Evolutionary conservation across 306 rosid species (phyloP).

Genomic region (Quillaja saponaria): DNA sequence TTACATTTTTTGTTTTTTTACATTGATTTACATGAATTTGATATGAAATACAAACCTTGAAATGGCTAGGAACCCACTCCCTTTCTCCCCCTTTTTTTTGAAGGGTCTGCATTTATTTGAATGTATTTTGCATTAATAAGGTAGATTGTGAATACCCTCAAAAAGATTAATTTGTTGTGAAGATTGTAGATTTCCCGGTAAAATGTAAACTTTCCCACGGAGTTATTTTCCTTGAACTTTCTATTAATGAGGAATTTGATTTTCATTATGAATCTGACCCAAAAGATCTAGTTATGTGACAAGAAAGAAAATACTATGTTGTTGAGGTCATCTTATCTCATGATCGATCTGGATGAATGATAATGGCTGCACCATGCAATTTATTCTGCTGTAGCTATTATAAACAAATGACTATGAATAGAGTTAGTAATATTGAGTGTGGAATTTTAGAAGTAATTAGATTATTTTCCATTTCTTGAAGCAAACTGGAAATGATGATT

Average conservation of each 20-base stretch:
- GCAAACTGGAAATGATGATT: too few relatives aligned
- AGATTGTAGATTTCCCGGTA: not conserved
- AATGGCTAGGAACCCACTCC: too few relatives aligned
- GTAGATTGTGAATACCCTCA: too few relatives aligned
- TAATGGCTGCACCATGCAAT: not conserved
- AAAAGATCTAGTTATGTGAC: not conserved
- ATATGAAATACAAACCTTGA: too few relatives aligned
- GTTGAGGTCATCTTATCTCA: too few relatives aligned
- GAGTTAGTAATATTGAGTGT: not conserved
- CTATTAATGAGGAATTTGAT: not conserved
- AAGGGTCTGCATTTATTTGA: too few relatives aligned
- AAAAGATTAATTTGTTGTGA: not conserved
- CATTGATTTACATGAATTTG: not conserved
- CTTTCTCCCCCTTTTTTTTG: too few relatives aligned
- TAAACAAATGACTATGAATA: not conserved
- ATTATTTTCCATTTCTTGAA: too few relatives aligned
- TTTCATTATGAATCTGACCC: conserved; percentile 13
- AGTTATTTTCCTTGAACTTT: not conserved
- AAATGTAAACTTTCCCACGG: not conserved
- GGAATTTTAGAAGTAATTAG: not conserved
- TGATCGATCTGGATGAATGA: not conserved
- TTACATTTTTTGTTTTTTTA: not conserved
- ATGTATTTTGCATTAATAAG: too few relatives aligned
- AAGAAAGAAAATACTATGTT: not conserved
- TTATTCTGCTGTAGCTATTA: not conserved